Evolutionary conservation across 176 grass and related monocot genomes (phyloP).

Genomic region (Phoenix dactylifera): DNA sequence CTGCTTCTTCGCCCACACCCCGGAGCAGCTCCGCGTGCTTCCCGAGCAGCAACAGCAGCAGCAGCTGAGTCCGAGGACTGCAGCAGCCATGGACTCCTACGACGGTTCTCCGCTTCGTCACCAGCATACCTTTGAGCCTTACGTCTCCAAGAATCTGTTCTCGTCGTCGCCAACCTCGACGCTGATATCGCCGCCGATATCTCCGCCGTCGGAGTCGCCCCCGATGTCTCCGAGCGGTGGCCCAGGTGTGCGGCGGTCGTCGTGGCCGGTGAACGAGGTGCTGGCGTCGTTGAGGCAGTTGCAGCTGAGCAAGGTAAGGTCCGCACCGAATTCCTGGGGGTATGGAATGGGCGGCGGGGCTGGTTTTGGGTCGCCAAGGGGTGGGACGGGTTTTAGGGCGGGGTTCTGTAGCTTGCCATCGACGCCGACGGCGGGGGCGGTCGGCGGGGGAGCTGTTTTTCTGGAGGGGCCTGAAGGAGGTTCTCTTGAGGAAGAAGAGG

Average conservation of each 20-base stretch:
- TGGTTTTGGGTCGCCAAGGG: constrained; percentile 29
- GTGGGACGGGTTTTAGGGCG: constrained; percentile 1
- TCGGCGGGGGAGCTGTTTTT: not conserved
- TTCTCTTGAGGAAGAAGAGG: constrained; percentile 33
- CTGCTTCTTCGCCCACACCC: constrained; percentile 94
- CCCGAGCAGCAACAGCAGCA: constrained; percentile 44
- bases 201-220: constrained; percentile 58
- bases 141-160: constrained; percentile 34
- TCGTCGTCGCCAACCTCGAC: constrained; percentile 70
- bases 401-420: constrained; percentile 56
- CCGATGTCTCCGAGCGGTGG: constrained; percentile 51
- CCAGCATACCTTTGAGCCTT: constrained; percentile 59
- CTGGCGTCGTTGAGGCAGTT: constrained; percentile 50
- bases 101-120: constrained; percentile 61
- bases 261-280: constrained; percentile 52
- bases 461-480: constrained; percentile 2
- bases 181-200: constrained; percentile 55
- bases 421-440: constrained; percentile 29
- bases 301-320: constrained; percentile 48
- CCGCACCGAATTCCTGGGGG: constrained; percentile 34
- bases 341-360: constrained; percentile 8
- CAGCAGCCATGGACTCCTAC: constrained; percentile 40
- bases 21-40: constrained; percentile 67
- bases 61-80: not conserved
- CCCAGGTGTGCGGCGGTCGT: constrained; percentile 18